These are phyloP conservation scores for Pestalotiopsis sp. DNA, from an alignment of 2,329 filamentous ascomycete genomes.

Conservation along the genomic window DNA sequence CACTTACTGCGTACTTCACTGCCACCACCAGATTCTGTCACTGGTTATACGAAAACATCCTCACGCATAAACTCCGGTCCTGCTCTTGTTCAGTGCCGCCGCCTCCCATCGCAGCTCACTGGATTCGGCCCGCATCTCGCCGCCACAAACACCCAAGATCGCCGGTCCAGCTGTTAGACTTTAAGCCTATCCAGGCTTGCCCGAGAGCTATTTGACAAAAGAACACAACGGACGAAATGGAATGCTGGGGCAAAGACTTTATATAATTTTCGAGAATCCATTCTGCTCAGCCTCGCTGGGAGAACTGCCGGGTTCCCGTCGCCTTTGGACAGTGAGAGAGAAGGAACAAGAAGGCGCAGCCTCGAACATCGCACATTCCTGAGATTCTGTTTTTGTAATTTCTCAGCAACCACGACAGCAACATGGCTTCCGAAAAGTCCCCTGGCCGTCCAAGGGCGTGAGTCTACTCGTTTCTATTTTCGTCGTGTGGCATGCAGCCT, in stretches of 20 bases:
- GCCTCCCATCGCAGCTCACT: not conserved
- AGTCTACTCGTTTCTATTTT: conserved; percentile 8
- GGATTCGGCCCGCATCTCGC: not conserved
- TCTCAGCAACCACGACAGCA: not conserved
- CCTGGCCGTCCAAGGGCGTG: conserved; percentile 16
- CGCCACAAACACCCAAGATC: not conserved
- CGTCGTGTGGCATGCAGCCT: not conserved
- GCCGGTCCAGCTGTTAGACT: not conserved
- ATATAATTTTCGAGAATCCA: not conserved
- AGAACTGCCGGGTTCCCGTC: not conserved
- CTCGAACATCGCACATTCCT: conserved; percentile 6
- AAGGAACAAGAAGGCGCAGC: conserved; percentile 2
- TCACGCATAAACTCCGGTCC: not conserved
- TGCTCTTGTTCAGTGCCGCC: not conserved
- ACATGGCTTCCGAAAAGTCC: not conserved
- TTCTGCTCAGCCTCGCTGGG: conserved; percentile 8
- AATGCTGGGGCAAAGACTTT: not conserved
- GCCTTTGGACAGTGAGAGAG: not conserved
- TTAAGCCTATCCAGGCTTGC: not conserved
- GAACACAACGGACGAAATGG: not conserved
- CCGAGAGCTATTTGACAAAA: not conserved
- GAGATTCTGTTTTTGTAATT: not conserved
- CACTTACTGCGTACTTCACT: not conserved
- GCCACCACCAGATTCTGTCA: not conserved
- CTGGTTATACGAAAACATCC: not conserved